Conservation (phyloP, 306 rosid species). For the Fagus crenata region DNA sequence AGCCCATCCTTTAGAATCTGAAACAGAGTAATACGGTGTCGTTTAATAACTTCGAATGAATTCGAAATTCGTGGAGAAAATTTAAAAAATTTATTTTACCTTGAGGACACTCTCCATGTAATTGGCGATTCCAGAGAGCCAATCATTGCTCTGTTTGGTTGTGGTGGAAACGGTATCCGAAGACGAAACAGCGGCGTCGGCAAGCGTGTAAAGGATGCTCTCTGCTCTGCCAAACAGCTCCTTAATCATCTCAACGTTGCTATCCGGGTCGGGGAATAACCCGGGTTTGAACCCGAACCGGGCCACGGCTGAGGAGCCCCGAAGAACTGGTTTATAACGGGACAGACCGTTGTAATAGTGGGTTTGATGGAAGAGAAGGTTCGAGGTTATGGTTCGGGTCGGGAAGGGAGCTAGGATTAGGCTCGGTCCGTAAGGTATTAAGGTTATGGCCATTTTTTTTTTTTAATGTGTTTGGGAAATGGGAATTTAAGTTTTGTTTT, state of each 20-base stretch:
- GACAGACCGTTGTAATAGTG: slow-evolving; percentile 32
- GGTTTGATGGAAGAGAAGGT: slow-evolving; percentile 44
- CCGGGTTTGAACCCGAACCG: slow-evolving; percentile 62
- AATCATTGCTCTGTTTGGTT: slow-evolving; percentile 68
- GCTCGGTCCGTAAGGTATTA: slow-evolving; percentile 49
- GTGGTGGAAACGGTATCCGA: slow-evolving; percentile 47
- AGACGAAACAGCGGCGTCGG: slow-evolving; percentile 79
- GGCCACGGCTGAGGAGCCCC: slow-evolving; percentile 59
- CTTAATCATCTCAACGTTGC: slow-evolving; percentile 23
- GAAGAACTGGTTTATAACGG: slow-evolving; percentile 42
- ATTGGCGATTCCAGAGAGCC: slow-evolving; percentile 86
- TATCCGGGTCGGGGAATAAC: slow-evolving; percentile 57
- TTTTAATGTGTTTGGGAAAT: not conserved
- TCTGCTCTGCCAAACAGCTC: slow-evolving; percentile 72
- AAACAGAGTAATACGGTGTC: slow-evolving; percentile 5
- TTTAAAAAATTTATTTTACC: slow-evolving; percentile 31
- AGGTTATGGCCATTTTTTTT: slow-evolving; percentile 46
- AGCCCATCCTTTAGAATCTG: slow-evolving; percentile 90
- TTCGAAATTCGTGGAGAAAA: not conserved
- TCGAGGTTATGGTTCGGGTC: slow-evolving; percentile 35
- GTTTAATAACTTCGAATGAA: not conserved
- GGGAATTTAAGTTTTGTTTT: too few species aligned
- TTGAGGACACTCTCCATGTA: slow-evolving; percentile 79
- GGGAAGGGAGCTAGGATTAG: slow-evolving; percentile 43
- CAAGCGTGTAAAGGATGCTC: slow-evolving; percentile 72